A percentile compares a stretch with the other conserved stretches of the same genome.
Conservation (phyloP, 2,329 filamentous ascomycete species). For the Lasiodiplodia gonubiensis region DNA sequence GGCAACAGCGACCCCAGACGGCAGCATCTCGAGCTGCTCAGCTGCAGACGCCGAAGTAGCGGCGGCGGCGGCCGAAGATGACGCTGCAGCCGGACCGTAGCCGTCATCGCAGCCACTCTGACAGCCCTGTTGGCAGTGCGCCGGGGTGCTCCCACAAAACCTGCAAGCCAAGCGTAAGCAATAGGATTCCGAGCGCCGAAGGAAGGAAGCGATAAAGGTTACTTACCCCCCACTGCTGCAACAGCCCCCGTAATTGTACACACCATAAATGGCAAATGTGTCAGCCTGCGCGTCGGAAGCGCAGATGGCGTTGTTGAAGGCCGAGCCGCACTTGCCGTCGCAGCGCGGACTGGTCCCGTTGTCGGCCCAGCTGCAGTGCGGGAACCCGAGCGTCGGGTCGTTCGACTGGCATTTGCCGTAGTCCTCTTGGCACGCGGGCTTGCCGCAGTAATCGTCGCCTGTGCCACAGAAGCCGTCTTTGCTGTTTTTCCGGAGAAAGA, state of each 20-base stretch:
- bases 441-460: neutral
- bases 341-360: constrained; percentile 17
- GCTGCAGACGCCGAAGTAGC: too few relatives aligned
- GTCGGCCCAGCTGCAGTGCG: constrained; percentile 4
- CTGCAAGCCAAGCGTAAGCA: too few relatives aligned
- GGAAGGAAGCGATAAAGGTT: too few relatives aligned
- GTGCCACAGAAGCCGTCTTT: neutral
- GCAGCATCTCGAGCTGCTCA: too few relatives aligned
- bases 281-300: neutral
- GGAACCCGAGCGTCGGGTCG: neutral
- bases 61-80: too few relatives aligned
- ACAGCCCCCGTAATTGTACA: constrained; percentile 17
- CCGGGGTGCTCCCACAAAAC: too few relatives aligned
- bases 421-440: neutral
- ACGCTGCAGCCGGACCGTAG: too few relatives aligned
- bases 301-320: constrained; percentile 8
- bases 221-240: constrained; percentile 15
- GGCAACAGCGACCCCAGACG: too few relatives aligned
- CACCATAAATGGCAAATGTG: neutral
- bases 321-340: constrained; percentile 19
- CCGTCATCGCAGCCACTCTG: too few relatives aligned
- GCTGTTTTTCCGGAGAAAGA: neutral
- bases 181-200: too few relatives aligned
- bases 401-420: neutral
- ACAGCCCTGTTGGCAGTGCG: too few relatives aligned